These are phyloP conservation scores for Dendrostoma leiphaemia DNA, from an alignment of 2,329 filamentous ascomycete species.

Conservation along the genomic window DNA sequence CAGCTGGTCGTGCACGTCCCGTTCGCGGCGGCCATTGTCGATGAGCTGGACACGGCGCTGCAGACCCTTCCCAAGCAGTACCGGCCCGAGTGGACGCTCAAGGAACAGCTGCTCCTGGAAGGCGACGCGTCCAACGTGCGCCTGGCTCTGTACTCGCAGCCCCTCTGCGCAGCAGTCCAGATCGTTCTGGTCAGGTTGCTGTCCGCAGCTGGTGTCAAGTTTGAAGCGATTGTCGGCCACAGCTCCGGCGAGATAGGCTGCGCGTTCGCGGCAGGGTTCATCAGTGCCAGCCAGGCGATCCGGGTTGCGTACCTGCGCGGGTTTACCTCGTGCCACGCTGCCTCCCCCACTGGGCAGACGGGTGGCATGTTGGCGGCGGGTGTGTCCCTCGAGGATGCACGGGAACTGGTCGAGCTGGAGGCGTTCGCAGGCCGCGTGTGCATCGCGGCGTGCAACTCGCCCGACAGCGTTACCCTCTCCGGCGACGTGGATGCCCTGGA, in stretches of 20 bases:
- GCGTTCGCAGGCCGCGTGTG: conserved; percentile 22
- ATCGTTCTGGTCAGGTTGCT: conserved; percentile 44
- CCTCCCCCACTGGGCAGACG: conserved; percentile 4
- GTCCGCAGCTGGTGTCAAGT: conserved; percentile 29
- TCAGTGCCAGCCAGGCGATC: conserved; percentile 41
- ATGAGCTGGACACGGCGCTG: conserved; percentile 13
- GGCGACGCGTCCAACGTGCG: conserved; percentile 7
- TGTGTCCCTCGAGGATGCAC: conserved; percentile 33
- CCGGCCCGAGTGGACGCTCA: conserved; percentile 17
- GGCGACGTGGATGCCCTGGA: conserved; percentile 26
- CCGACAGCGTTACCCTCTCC: conserved; percentile 34
- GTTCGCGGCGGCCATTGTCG: conserved; percentile 5
- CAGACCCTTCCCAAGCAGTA: conserved; percentile 8
- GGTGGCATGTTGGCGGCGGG: conserved; percentile 50
- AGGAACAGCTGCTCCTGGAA: conserved; percentile 11
- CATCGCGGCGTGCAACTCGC: conserved; percentile 34
- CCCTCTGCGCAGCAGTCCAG: conserved; percentile 44
- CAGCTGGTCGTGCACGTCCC: conserved; percentile 4
- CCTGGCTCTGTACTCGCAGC: not conserved
- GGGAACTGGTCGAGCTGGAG: conserved; percentile 23
- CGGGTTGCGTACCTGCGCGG: conserved; percentile 45
- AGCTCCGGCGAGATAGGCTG: conserved; percentile 50
- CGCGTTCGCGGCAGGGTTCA: conserved; percentile 45
- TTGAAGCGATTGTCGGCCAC: conserved; percentile 42
- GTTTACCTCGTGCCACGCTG: conserved; percentile 25